These are phyloP conservation scores for Kluyveromyces aestuarii DNA, from an alignment of 805 yeast species.

Conservation along the genomic window DNA sequence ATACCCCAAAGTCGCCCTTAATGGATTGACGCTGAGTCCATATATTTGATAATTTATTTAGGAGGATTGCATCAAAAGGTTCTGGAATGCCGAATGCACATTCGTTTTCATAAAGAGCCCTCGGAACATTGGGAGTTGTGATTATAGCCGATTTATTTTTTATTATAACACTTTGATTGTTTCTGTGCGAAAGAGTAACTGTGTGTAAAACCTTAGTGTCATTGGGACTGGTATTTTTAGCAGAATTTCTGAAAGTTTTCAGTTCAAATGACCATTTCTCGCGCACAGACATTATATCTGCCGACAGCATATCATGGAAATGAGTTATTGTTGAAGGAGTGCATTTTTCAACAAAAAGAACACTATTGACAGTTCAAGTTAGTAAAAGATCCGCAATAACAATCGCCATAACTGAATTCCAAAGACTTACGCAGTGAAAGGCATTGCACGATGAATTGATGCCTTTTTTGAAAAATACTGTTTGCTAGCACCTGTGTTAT, in stretches of 20 bases:
- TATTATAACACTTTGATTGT: slow-evolving; percentile 16
- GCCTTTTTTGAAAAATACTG: neutral
- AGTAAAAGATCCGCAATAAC: neutral
- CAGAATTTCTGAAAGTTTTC: slow-evolving; percentile 19
- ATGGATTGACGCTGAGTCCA: slow-evolving; percentile 27
- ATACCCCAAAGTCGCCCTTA: slow-evolving; percentile 27
- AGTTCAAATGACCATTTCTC: slow-evolving; percentile 27
- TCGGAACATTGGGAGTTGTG: slow-evolving; percentile 12
- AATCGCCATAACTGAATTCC: too few relatives aligned
- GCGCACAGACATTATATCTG: slow-evolving; percentile 13
- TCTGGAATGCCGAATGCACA: slow-evolving; percentile 19
- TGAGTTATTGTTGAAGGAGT: slow-evolving; percentile 24
- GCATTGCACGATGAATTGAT: neutral
- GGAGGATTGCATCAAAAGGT: slow-evolving; percentile 18
- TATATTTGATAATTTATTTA: slow-evolving; percentile 21
- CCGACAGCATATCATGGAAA: slow-evolving; percentile 23
- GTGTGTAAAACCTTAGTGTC: slow-evolving; percentile 22
- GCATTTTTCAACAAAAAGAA: slow-evolving; percentile 24
- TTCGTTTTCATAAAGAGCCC: slow-evolving; percentile 11
- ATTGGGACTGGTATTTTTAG: slow-evolving; percentile 14
- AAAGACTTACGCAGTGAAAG: neutral
- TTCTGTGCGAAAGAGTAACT: slow-evolving; percentile 19
- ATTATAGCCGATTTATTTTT: slow-evolving; percentile 19
- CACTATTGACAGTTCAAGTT: slow-evolving; percentile 10
- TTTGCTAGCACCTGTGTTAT: neutral